These are phyloP conservation scores for Boletus tylopilopsis DNA, from an alignment of 768 basidiomycete genomes.

Conservation along the genomic window DNA sequence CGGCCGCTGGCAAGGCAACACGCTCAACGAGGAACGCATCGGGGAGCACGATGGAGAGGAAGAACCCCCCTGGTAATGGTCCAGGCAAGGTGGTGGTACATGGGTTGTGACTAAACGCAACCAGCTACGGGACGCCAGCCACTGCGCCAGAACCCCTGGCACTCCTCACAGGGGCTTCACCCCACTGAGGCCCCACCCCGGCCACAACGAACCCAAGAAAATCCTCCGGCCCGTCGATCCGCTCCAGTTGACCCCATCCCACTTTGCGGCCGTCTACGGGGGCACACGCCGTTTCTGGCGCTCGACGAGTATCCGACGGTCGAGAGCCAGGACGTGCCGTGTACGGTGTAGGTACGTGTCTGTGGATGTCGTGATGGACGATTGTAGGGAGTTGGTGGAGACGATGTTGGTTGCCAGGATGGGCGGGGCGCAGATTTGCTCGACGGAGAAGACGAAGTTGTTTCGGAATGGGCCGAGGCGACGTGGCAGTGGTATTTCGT, in stretches of 20 bases:
- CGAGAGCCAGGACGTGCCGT: slow-evolving; percentile 27
- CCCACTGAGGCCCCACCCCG: no score
- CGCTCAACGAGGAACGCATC: slow-evolving; percentile 27
- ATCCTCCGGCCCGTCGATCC: slow-evolving; percentile 29
- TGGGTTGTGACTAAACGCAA: no score
- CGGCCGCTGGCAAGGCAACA: slow-evolving; percentile 32
- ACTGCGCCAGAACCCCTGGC: no score
- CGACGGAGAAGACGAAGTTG: slow-evolving; percentile 27
- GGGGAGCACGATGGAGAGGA: no score
- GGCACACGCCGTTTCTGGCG: slow-evolving; percentile 16
- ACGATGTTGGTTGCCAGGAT: slow-evolving; percentile 30
- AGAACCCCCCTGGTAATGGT: no score
- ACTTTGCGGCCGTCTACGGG: slow-evolving; percentile 27
- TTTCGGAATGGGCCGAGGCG: slow-evolving; percentile 28
- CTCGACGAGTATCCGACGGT: slow-evolving; percentile 30
- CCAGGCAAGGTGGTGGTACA: no score
- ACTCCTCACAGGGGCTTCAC: no score
- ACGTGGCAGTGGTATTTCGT: slow-evolving; percentile 34
- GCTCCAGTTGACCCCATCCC: slow-evolving; percentile 20
- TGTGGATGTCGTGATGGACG: slow-evolving; percentile 27
- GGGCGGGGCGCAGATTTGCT: slow-evolving; percentile 28
- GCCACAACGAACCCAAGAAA: slow-evolving; percentile 32
- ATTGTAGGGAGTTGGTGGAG: slow-evolving; percentile 23
- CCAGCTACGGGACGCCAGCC: no score
- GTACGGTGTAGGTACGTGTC: slow-evolving; percentile 27